Conservation (phyloP, 352 stramenopile genomes). For the Phytophthora pistaciae region DNA sequence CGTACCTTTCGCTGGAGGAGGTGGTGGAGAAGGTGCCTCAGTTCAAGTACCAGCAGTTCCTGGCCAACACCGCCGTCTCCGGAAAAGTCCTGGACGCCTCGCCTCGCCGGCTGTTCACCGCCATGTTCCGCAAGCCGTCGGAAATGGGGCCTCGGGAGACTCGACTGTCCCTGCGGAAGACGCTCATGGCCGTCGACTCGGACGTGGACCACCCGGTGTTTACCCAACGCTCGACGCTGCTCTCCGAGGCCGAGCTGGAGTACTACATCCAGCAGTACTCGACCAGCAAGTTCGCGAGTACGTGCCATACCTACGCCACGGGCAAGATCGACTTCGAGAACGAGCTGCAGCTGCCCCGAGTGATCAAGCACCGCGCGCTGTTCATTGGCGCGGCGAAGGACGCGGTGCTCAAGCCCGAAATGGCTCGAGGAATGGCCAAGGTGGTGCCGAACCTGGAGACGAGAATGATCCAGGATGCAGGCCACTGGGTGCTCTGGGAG, state of each 20-base stretch:
- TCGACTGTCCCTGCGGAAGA: conserved; percentile 34
- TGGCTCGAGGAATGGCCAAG: conserved; percentile 51
- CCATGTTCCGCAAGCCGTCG: conserved; percentile 46
- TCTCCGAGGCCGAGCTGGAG: conserved; percentile 54
- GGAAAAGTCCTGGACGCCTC: conserved; percentile 45
- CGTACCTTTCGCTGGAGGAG: conserved; percentile 42
- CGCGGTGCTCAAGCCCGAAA: conserved; percentile 52
- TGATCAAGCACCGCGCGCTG: conserved; percentile 50
- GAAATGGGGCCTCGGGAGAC: conserved; percentile 26
- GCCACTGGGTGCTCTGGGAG: conserved; percentile 59
- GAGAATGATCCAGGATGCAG: conserved; percentile 41
- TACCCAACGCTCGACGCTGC: conserved; percentile 43
- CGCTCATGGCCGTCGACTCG: conserved; percentile 37
- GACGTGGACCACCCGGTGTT: conserved; percentile 40
- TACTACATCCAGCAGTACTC: conserved; percentile 60
- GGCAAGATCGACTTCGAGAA: conserved; percentile 55
- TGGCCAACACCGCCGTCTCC: conserved; percentile 43
- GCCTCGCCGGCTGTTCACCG: conserved; percentile 43
- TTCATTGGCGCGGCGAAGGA: conserved; percentile 59
- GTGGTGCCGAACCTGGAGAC: conserved; percentile 50
- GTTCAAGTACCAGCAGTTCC: conserved; percentile 57
- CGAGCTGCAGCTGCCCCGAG: conserved; percentile 32
- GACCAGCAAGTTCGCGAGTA: conserved; percentile 43
- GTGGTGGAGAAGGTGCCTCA: conserved; percentile 39
- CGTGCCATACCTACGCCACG: conserved; percentile 51